These are phyloP conservation scores for Trypanosoma theileri DNA, from an alignment of 208 protist species.

Conservation along the genomic window DNA sequence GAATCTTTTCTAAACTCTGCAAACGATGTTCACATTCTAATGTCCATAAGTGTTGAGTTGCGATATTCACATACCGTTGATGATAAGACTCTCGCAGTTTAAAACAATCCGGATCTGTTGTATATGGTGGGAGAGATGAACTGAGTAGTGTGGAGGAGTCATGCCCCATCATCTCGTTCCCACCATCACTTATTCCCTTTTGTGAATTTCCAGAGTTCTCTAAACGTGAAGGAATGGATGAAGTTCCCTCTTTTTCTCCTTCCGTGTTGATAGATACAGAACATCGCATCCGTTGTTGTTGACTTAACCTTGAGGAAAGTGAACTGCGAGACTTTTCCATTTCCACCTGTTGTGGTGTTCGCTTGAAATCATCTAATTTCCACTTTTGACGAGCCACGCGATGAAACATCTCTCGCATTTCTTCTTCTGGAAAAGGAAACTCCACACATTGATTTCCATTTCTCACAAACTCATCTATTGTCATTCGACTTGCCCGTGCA, in stretches of 20 bases:
- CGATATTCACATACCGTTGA: constrained; percentile 47
- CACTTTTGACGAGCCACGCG: constrained; percentile 66
- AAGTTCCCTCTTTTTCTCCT: too few relatives aligned
- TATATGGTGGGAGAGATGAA: constrained; percentile 43
- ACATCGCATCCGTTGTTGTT: background rate
- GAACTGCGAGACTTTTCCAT: constrained; percentile 9
- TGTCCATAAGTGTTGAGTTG: constrained; percentile 43
- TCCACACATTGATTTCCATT: constrained; percentile 75
- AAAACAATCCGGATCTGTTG: constrained; percentile 35
- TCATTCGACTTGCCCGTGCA: constrained; percentile 54
- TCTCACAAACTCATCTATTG: constrained; percentile 54
- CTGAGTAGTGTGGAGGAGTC: constrained; percentile 41
- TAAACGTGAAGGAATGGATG: background rate
- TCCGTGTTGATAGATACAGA: too few relatives aligned
- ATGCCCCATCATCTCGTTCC: background rate
- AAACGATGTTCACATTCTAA: constrained; percentile 66
- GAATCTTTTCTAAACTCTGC: constrained; percentile 37
- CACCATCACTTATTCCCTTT: background rate
- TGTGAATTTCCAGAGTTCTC: background rate
- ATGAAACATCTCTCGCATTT: constrained; percentile 75
- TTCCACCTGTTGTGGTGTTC: constrained; percentile 74
- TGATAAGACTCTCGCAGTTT: constrained; percentile 59
- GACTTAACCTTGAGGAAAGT: background rate
- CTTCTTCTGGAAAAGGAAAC: constrained; percentile 56
- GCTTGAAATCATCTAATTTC: constrained; percentile 68